Evolutionary conservation across 768 basidiomycete genomes (phyloP).

Genomic region (Lentinula sp.): DNA sequence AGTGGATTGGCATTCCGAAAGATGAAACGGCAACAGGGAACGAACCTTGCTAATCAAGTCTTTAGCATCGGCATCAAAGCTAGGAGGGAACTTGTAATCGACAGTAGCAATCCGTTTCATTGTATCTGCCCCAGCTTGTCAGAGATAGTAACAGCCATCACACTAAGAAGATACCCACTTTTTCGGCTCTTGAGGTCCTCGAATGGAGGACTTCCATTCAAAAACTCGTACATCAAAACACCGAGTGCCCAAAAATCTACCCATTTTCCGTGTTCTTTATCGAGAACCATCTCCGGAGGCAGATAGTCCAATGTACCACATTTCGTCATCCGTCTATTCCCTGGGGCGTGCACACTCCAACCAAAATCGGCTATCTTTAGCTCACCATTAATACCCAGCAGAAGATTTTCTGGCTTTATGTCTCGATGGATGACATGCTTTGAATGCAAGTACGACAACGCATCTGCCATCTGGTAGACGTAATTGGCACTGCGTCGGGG

Average conservation of each 20-base stretch:
- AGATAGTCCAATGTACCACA: constrained; percentile 97
- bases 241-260: neutral
- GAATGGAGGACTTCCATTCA: constrained; percentile 68
- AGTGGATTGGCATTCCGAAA: neutral
- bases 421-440: constrained; percentile 99
- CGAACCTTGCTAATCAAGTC: constrained; percentile 34
- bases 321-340: constrained; percentile 81
- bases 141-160: neutral
- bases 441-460: constrained; percentile 81
- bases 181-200: constrained; percentile 55
- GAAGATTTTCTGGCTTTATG: constrained; percentile 96
- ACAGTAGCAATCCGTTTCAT: constrained; percentile 62
- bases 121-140: constrained; percentile 37
- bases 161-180: constrained; percentile 25
- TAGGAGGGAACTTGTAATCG: constrained; percentile 40
- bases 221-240: constrained; percentile 39
- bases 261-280: constrained; percentile 16
- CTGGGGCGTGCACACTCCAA: constrained; percentile 96
- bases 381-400: constrained; percentile 92
- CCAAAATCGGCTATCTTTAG: constrained; percentile 99
- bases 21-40: neutral
- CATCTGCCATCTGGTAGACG: constrained; percentile 98
- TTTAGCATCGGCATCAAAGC: constrained; percentile 35
- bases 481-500: constrained; percentile 87
- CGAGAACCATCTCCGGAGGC: constrained; percentile 90